A percentile compares a stretch with the other conserved stretches of the same genome.
Evolutionary conservation across 2,329 filamentous ascomycete species (phyloP).

Genomic region (Fusarium sp.): DNA sequence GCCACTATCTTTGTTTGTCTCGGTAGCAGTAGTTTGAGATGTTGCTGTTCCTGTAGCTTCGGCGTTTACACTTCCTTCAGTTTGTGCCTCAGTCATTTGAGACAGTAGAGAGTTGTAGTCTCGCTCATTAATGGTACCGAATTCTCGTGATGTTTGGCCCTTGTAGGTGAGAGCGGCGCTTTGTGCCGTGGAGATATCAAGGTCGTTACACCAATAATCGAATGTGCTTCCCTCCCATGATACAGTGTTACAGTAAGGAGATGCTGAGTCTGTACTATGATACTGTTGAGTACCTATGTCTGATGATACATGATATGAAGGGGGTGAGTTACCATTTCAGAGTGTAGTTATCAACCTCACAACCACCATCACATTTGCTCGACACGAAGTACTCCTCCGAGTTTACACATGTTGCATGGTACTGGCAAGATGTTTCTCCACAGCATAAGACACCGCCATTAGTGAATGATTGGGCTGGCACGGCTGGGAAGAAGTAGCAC

Average conservation of each 20-base stretch:
- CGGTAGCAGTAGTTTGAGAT: neutral
- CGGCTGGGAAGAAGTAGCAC: constrained; percentile 7
- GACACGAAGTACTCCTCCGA: constrained; percentile 15
- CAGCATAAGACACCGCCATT: constrained; percentile 11
- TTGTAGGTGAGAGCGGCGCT: constrained; percentile 15
- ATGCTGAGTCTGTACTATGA: neutral
- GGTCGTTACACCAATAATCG: constrained; percentile 19
- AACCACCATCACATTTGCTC: constrained; percentile 14
- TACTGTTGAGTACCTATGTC: neutral
- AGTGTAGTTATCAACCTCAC: constrained; percentile 18
- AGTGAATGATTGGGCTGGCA: neutral
- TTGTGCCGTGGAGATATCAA: constrained; percentile 12
- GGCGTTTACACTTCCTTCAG: neutral
- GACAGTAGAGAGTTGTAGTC: neutral
- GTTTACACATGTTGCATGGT: constrained; percentile 9
- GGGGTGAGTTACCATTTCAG: constrained; percentile 8
- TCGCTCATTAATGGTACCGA: neutral
- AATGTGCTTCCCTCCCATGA: constrained; percentile 3
- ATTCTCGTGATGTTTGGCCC: neutral
- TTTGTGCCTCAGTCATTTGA: neutral
- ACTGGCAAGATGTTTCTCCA: neutral
- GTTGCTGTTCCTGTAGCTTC: neutral
- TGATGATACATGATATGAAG: no score
- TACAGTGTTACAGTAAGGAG: constrained; percentile 16
- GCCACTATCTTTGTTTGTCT: neutral